Evolutionary conservation across 768 basidiomycete genomes (phyloP), one percentile per base, ranked within the genome.

Genomic region (Mycena amicta): DNA sequence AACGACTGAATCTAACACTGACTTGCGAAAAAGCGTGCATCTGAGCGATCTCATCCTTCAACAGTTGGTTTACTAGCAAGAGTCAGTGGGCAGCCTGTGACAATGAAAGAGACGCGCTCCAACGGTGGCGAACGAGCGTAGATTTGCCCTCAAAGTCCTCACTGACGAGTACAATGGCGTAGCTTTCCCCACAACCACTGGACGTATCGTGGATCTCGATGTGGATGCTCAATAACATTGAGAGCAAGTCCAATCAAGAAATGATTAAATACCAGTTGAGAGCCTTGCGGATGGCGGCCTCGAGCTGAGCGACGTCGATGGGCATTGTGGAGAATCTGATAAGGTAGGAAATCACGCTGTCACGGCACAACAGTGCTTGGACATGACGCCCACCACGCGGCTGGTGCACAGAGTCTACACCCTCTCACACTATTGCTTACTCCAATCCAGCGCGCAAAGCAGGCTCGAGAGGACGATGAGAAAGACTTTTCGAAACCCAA

Each of bases 1-100:
- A 52, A 49, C 23, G 15, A 28, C 25, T 18, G 18, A 31, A 31
- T 13, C 45, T 23, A 50, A 13, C n/a, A 54, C 74, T 52, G 63
- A 92, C 92, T 85, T 94, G 92, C 15, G 92, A 92, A 72, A 94
- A 94, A 4, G 92, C 92, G 65, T 94, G 92, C 82, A 94, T 87
- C 56, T 88, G 83, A 0, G 88, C 77, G 56, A 94, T 92, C 65
- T 92, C 78, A 2, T 74, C 75, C 74, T 90, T 93, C 66, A 94
- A 69, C 8, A 87, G 67, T 23, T 91, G 87, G 66, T 93, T 93
- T 57, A 94, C 92, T 93, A 59, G 22, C 3, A 52, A 62, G 41
- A 55, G 39, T 50, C 54, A 51, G 13, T 16, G 30, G 18, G n/a
- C n/a, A 22, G 18, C n/a, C n/a, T 6, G 30, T 26, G 40, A 40